Evolutionary conservation across 1,284 basidiomycete genomes (phyloP).

Genomic region (Phylloboletellus chloephorus): DNA sequence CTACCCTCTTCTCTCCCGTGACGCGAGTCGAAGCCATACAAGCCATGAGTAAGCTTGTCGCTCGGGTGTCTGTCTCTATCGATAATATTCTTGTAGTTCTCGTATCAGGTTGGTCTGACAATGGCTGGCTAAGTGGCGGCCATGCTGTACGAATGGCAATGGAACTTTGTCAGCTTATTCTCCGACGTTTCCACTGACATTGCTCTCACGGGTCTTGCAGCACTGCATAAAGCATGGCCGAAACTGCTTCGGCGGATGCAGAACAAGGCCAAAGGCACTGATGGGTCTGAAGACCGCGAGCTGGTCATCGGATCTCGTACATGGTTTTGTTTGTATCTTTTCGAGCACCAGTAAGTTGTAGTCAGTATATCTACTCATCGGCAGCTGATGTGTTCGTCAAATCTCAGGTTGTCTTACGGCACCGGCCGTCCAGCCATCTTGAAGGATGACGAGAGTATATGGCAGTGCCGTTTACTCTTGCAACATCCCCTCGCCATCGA

Average conservation of each 20-base stretch:
- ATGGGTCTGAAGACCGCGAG: slow-evolving; percentile 64
- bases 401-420: slow-evolving; percentile 77
- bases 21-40: slow-evolving; percentile 80
- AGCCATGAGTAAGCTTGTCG: slow-evolving; percentile 70
- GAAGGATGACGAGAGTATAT: slow-evolving; percentile 86
- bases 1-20: slow-evolving; percentile 82
- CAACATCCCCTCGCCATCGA: slow-evolving; percentile 85
- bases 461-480: slow-evolving; percentile 73
- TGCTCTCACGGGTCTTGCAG: slow-evolving; percentile 35
- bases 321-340: slow-evolving; percentile 89
- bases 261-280: slow-evolving; percentile 53
- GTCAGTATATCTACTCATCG: slow-evolving; percentile 2
- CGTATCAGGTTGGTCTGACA: slow-evolving; percentile 86
- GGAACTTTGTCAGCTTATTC: slow-evolving; percentile 63
- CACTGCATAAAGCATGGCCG: slow-evolving; percentile 87
- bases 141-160: slow-evolving; percentile 92
- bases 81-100: slow-evolving; percentile 48
- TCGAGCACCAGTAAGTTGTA: slow-evolving; percentile 80
- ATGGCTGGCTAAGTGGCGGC: slow-evolving; percentile 86
- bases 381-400: neutral
- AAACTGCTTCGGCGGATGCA: slow-evolving; percentile 72
- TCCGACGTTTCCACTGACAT: slow-evolving; percentile 7
- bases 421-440: slow-evolving; percentile 88
- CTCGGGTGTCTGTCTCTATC: neutral
- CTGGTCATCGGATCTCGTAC: slow-evolving; percentile 76